Base-by-base conservation (phyloP, 495 filamentous ascomycete species). In the Xylaria curta region DNA sequence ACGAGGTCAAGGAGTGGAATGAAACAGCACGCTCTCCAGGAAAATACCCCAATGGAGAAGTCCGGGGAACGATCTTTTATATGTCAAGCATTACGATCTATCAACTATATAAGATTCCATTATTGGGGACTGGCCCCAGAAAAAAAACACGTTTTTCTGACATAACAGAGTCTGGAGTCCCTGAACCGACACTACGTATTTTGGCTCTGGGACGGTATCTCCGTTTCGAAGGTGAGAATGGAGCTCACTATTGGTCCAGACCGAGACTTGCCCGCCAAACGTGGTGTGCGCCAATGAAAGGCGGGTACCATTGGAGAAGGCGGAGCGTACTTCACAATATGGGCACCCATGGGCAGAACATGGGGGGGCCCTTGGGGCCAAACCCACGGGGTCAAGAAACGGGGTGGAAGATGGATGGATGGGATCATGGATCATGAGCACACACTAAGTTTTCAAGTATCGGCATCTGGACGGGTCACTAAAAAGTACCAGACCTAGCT, bases 1-100 rank as follows among this genome's bases (percentile, higher is more conserved):
- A 33, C 59, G 12, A 38, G 33, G 28, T 51, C 40, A n/a, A 21
- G 24, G 36, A 46, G 46, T 59, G 60, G 28, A 44, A 24, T 19
- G 47, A 46, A 64, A 61, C 54, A 61, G 44, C 59, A 40, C 33
- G 12, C 12, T 56, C 46, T 70, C 68, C 24, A 64, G 59, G 60
- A 44, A 70, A 64, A 60, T 44, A 44, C 47, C 47, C 61, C 49
- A 33, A 53, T 46, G 68, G 68, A 64, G 68, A 63, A 70, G 59
- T 64, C 68, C 19, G 59, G 68, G 59, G 47, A 51, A 64, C 68
- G 24, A 64, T 70, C 21, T 46, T 64, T 64, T 64, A 70, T 70
- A 70, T 42, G 49, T 40, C 46, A 13, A 56, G n/a, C 31, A 31
- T 56, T 42, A 64, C 21, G 46, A 46, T 38, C 28, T 53, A 70